Base-by-base conservation (phyloP, 768 basidiomycete species). In the Coprinellus micaceus region DNA sequence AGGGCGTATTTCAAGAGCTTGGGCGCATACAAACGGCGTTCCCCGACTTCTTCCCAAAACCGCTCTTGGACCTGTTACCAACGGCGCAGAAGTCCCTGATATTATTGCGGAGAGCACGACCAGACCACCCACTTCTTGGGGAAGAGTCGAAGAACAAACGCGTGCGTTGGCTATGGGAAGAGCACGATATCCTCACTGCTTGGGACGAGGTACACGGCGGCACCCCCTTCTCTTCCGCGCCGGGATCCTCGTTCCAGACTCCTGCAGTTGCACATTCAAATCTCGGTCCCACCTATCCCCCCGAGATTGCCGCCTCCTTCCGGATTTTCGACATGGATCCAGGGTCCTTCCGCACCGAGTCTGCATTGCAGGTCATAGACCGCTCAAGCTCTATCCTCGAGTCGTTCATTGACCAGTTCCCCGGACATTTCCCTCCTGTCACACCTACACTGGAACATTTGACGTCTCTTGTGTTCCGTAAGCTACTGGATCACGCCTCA, bases 41-140 rank as follows among this genome's bases (percentile, higher is more conserved):
- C 60, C 91, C 91, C 0, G 68, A 69, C 3, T 93, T 94, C 67
- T 81, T 93, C 57, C 78, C 82, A 3, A 59, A 61, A 4, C 73
- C 73, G 12, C 67, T 87, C 26, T 69, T 80, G 6, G 73, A 78
- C 44, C 74, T 81, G 6, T 69, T 93, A 3, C 78, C 82, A 12
- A 80, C 81, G 3, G 89, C 89, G 1, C 82, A 82, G 58, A 85
- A 82, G 61, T 92, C 91, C 0, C 69, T 93, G 10, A 74, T 79
- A 26, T 69, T 94, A 3, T 75, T 93, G 0, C 76, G 76, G 47
- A 78, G 77, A 10, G 89, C 90, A 2, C 74, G 82, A 56, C 84
- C 88, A 0, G 78, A 83, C 46, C 88, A 91, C 63, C 76, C 77
- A 0, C 66, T 89, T 11, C 69, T 89, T n/a, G 69, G 57, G 6